phyloP scores from a whole-genome alignment of 2,329 filamentous ascomycete genomes.

The Aspergillus sp. region DNA sequence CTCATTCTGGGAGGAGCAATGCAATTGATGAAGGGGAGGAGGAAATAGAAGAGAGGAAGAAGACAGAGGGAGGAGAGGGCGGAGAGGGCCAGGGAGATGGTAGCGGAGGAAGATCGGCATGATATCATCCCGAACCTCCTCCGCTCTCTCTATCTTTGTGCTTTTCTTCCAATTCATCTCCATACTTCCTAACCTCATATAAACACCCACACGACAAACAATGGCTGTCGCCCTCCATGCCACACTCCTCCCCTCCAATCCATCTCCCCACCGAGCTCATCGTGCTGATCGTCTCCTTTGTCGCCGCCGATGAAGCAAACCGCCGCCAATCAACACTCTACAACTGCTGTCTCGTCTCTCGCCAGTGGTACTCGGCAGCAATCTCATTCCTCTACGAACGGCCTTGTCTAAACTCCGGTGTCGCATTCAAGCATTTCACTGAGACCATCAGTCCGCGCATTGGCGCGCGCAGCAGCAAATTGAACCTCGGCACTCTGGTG shows the following conservation, averaged over 20 bases:
- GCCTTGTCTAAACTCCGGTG: slow-evolving; percentile 49
- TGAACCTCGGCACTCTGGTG: slow-evolving; percentile 49
- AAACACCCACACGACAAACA: slow-evolving; percentile 1
- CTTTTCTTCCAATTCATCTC: not conserved
- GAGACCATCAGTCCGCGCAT: slow-evolving; percentile 52
- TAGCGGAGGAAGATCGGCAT: not conserved
- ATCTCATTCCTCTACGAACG: slow-evolving; percentile 51
- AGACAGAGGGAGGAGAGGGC: not conserved
- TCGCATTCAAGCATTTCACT: slow-evolving; percentile 54
- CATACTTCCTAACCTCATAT: not conserved
- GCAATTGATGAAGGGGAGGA: not conserved
- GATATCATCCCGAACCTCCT: slow-evolving; percentile 7
- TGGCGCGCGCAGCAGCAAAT: slow-evolving; percentile 45
- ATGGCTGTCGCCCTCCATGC: slow-evolving; percentile 12
- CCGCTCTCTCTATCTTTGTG: not conserved
- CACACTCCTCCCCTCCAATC: slow-evolving; percentile 17
- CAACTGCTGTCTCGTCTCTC: slow-evolving; percentile 52
- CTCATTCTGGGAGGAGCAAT: slow-evolving; percentile 20
- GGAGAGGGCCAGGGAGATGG: not conserved
- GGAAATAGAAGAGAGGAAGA: not conserved
- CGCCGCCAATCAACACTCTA: slow-evolving; percentile 48
- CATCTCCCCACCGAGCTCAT: slow-evolving; percentile 57
- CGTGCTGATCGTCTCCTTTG: slow-evolving; percentile 47
- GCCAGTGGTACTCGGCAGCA: slow-evolving; percentile 56
- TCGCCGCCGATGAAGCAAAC: slow-evolving; percentile 28